Base-by-base conservation (phyloP, 305 asterid species). In the Euphrasia arctica region DNA sequence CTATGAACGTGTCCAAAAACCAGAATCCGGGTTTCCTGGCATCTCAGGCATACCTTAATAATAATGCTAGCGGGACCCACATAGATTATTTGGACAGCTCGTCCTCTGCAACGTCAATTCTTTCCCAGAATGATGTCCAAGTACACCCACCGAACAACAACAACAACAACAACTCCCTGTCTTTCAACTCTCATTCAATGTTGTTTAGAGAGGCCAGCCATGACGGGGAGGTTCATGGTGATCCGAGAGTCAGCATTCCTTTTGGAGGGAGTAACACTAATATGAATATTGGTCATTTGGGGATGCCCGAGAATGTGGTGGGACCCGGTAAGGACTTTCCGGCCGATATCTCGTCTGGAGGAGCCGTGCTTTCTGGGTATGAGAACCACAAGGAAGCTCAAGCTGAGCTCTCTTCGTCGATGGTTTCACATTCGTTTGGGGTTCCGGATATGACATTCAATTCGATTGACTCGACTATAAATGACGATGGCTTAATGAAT, bases 401-500 rank as follows among this genome's bases (percentile, higher is more conserved):
- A 68, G 95, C 97, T 4, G 99, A 90, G 56, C 87, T 90, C 48
- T 88, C 97, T 7, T 77, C 97, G 15, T 94, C 99, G 10, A 80
- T 94, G 86, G 96, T 91, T 76, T 83, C 97, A 29, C 98, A 86
- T 76, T 85, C 99, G 47, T 94, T 94, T 80, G 96, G 95, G 70
- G 95, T 94, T 70, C 88, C 95, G 31, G 98, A 88, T 62, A 88
- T 94, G 83, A 63, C 90, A 3, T 94, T 94, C 75, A 86, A 83
- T 59, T 86, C 96, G 36, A 83, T 90, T 25, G 99, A 91, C 72
- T 87, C 98, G 32, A 64, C 95, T 9, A 76, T 86, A 32, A 85
- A 84, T 52, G 98, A 88, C 3, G 80, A 78, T 48, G 75, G 85
- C 78, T 86, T 85, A 78, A 79, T 89, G 90, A 89, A 80, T 62